Conservation (phyloP, 495 filamentous ascomycete genomes). For the Corynascus novoguineensis region DNA sequence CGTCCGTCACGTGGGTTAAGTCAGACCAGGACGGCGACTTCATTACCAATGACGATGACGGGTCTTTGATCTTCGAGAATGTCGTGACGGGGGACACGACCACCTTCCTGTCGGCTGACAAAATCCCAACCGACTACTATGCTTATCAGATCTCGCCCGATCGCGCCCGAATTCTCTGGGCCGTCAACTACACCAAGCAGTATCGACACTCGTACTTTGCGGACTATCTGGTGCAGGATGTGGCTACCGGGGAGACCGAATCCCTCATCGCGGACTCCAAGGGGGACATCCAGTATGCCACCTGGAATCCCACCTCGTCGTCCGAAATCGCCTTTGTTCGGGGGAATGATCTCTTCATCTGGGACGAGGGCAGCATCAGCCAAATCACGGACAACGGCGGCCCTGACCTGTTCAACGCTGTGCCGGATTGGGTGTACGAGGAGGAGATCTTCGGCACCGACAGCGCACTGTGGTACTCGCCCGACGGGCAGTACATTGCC, state of each 20-base stretch:
- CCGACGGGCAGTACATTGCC: constrained; percentile 51
- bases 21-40: constrained; percentile 43
- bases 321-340: constrained; percentile 50
- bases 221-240: constrained; percentile 50
- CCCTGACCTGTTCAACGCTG: constrained; percentile 51
- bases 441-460: constrained; percentile 52
- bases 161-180: constrained; percentile 45
- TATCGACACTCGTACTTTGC: constrained; percentile 55
- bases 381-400: constrained; percentile 52
- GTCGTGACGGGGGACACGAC: constrained; percentile 42
- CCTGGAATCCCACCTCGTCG: constrained; percentile 42
- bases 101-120: constrained; percentile 41
- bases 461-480: constrained; percentile 53
- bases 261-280: constrained; percentile 44
- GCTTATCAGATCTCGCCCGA: constrained; percentile 38
- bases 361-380: constrained; percentile 40
- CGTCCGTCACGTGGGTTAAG: constrained; percentile 44
- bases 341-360: constrained; percentile 53
- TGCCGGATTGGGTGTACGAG: constrained; percentile 61
- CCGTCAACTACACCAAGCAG: constrained; percentile 51
- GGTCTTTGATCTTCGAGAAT: constrained; percentile 45
- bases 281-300: constrained; percentile 54
- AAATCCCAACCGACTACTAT: constrained; percentile 27
- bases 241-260: constrained; percentile 38
- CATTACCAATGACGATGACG: constrained; percentile 39